Percentiles rank a stretch among this genome's conserved stretches.
These are phyloP conservation scores for Leptoxyphium fumago DNA, from an alignment of 2,329 filamentous ascomycete genomes.

Conservation along the genomic window DNA sequence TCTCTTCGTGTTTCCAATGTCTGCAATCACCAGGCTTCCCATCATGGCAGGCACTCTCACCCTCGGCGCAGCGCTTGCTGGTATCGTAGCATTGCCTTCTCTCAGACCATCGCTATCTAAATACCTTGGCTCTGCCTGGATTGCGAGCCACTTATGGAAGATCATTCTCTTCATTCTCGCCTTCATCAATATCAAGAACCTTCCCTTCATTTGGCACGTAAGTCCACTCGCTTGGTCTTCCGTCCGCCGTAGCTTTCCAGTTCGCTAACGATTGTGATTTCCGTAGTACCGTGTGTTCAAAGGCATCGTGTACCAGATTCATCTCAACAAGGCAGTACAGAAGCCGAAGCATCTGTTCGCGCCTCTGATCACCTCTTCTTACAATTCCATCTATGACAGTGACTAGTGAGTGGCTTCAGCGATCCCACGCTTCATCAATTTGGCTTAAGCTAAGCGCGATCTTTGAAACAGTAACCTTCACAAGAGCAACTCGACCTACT, in stretches of 20 bases:
- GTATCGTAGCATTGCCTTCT: slow-evolving; percentile 12
- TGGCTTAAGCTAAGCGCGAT: neutral
- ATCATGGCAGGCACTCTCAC: slow-evolving; percentile 15
- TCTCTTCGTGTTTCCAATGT: slow-evolving; percentile 12
- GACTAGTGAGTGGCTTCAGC: slow-evolving; percentile 68
- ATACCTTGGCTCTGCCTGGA: slow-evolving; percentile 7
- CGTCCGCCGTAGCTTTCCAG: neutral
- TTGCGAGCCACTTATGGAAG: slow-evolving; percentile 16
- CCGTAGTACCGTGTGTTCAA: slow-evolving; percentile 31
- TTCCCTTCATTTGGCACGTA: slow-evolving; percentile 66
- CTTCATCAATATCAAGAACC: slow-evolving; percentile 54
- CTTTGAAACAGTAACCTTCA: neutral
- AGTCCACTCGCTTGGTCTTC: neutral
- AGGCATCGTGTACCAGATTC: slow-evolving; percentile 32
- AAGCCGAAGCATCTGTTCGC: slow-evolving; percentile 54
- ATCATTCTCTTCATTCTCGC: slow-evolving; percentile 36
- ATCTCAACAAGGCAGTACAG: slow-evolving; percentile 27
- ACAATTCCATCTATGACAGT: slow-evolving; percentile 58
- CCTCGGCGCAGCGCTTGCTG: slow-evolving; percentile 10
- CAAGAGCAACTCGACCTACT: slow-evolving; percentile 38
- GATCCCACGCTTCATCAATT: slow-evolving; percentile 29
- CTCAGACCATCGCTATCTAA: slow-evolving; percentile 13
- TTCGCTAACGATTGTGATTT: neutral
- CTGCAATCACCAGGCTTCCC: slow-evolving; percentile 16
- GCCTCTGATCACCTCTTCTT: slow-evolving; percentile 51